Conservation (phyloP, 2,329 filamentous ascomycete genomes). For the Aureobasidium vineae region DNA sequence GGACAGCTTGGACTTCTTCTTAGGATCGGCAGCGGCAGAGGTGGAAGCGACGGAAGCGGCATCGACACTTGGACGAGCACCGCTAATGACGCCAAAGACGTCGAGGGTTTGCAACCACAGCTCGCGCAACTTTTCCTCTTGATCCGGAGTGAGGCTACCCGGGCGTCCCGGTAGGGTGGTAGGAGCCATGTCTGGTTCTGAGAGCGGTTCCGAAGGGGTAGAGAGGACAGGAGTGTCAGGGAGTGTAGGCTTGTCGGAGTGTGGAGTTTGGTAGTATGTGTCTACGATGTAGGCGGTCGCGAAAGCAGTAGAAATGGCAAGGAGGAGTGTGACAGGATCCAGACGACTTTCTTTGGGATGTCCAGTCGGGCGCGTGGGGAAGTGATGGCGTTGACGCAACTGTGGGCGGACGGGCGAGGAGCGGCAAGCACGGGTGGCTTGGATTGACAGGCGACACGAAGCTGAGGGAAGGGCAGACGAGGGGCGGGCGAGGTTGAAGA, state of each 20-base stretch:
- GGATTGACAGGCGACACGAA: conserved; percentile 8
- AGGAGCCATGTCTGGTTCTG: conserved; percentile 39
- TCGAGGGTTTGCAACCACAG: conserved; percentile 77
- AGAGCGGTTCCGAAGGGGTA: neutral
- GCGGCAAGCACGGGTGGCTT: neutral
- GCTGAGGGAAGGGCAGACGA: neutral
- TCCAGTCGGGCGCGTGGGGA: neutral
- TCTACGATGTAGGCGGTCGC: conserved; percentile 32
- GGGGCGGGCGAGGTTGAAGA: neutral
- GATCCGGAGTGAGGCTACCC: conserved; percentile 82
- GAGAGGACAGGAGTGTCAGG: conserved; percentile 22
- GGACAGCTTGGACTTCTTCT: conserved; percentile 69
- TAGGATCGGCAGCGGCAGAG: conserved; percentile 32
- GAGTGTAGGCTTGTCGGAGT: conserved; percentile 14
- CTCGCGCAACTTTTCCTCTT: conserved; percentile 84
- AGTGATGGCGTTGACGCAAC: neutral
- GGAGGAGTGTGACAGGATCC: conserved; percentile 31
- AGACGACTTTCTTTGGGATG: conserved; percentile 28
- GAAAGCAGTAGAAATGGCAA: conserved; percentile 31
- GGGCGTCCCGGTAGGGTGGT: conserved; percentile 65
- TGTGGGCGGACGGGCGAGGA: neutral
- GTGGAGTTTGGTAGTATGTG: conserved; percentile 25
- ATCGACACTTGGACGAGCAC: conserved; percentile 32
- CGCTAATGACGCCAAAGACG: conserved; percentile 62
- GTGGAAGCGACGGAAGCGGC: conserved; percentile 28